Evolutionary conservation across 1,139 yeast species (phyloP).

Genomic region (Candida sp.): DNA sequence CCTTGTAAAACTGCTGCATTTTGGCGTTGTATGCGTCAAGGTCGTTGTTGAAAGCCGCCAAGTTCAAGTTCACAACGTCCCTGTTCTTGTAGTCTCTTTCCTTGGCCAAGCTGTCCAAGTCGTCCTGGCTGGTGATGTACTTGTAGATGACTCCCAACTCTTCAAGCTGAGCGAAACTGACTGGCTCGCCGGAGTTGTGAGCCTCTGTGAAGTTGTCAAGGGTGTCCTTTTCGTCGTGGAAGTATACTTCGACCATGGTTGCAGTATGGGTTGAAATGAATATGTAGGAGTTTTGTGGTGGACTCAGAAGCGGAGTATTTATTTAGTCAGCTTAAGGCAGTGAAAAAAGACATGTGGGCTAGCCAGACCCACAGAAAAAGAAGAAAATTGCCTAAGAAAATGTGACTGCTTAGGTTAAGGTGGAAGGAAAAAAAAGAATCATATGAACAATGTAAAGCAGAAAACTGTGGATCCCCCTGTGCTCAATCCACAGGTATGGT

Average conservation of each 20-base stretch:
- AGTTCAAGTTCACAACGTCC: conserved; percentile 69
- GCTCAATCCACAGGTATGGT: too few relatives aligned
- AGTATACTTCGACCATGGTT: conserved; percentile 59
- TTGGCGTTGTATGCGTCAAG: conserved; percentile 63
- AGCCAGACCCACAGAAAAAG: background rate
- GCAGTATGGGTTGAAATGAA: background rate
- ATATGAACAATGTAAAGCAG: too few relatives aligned
- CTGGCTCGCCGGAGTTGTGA: conserved; percentile 72
- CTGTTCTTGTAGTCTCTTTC: conserved; percentile 80
- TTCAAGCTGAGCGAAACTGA: conserved; percentile 52
- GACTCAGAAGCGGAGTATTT: background rate
- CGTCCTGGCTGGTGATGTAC: conserved; percentile 52
- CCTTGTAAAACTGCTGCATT: conserved; percentile 74
- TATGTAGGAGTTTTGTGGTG: background rate
- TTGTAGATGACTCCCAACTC: conserved; percentile 75
- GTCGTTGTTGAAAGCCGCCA: conserved; percentile 67
- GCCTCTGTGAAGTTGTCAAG: conserved; percentile 69
- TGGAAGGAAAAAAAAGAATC: background rate
- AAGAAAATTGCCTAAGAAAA: background rate
- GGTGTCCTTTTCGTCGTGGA: conserved; percentile 69
- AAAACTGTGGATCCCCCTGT: too few relatives aligned
- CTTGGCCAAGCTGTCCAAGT: conserved; percentile 68
- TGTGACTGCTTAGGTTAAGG: background rate
- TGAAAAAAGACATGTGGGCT: background rate
- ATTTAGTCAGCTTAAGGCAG: background rate